Evolutionary conservation across 495 filamentous ascomycete genomes (phyloP), one percentile per base, ranked within the genome.

Genomic region (Penicillium ochrochloron): DNA sequence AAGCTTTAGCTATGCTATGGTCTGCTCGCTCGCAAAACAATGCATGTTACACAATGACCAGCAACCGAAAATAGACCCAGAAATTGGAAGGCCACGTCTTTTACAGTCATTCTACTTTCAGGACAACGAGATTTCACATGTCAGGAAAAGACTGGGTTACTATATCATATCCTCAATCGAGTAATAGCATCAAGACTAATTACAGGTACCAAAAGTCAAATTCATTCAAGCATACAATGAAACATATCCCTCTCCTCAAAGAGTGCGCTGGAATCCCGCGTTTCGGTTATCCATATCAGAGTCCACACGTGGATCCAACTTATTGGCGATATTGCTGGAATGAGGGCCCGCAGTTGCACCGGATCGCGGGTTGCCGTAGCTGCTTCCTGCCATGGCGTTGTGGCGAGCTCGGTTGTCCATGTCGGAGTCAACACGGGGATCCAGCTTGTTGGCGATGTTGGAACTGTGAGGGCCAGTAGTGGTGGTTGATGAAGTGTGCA

Each of bases 401-500:
- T 67, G 57, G 54, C 63, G 65, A 23, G 67, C 69, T 21, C 77
- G 72, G 53, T 76, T 69, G 50, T 83, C 83, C 17, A 78, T 68
- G 44, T 80, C 80, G 7, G 73, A 73, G n/a, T 76, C 84, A 35
- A 86, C 76, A 33, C 77, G 75, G 44, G 86, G 84, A 62, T 86
- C 85, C 1, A 75, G 27, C 50, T 78, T 75, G 66, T 84, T 84
- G 44, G 69, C 72, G 4, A 78, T 4, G 39, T 77, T 78, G n/a
- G 74, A 76, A 12, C 65, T 61, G 58, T 82, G 77, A 10, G 78
- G 75, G 21, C 73, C 66, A n/a, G 68, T 34, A 17, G 57, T 64
- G 21, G 64, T 50, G n/a, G 64, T 23, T 12, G 55, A 25, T 1
- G 15, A 14, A 17, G 39, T 42, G 15, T 42, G n/a, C 15, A 42